Percentiles rank a stretch among this genome's conserved stretches.
phyloP scores from a whole-genome alignment of 73 alveolate species.

The Diophrys sp. region DNA sequence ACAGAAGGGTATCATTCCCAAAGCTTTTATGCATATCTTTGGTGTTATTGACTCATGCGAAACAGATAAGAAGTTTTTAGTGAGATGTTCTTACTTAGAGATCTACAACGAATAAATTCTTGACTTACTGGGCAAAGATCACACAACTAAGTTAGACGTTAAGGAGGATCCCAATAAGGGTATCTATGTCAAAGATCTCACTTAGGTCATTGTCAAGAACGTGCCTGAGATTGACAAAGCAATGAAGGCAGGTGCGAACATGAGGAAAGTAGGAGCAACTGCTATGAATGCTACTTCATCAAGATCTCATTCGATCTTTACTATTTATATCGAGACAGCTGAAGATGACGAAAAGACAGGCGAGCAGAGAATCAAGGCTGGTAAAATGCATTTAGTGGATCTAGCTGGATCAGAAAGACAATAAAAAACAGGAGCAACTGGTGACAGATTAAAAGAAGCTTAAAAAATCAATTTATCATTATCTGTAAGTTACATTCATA shows the following conservation, averaged over 20 bases:
- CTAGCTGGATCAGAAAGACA: slow-evolving; percentile 96
- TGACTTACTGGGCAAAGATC: slow-evolving; percentile 81
- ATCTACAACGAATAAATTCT: slow-evolving; percentile 62
- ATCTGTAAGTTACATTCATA: too few relatives aligned
- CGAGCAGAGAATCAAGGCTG: slow-evolving; percentile 82
- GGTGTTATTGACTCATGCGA: slow-evolving; percentile 78
- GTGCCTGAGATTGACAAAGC: slow-evolving; percentile 84
- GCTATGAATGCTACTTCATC: slow-evolving; percentile 89
- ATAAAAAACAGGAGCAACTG: too few relatives aligned
- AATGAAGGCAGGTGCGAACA: slow-evolving; percentile 62
- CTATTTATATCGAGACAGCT: slow-evolving; percentile 83
- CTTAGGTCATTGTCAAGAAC: slow-evolving; percentile 79
- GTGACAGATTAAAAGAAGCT: slow-evolving; percentile 88
- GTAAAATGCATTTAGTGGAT: slow-evolving; percentile 91
- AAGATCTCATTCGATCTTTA: slow-evolving; percentile 90
- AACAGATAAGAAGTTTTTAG: slow-evolving; percentile 63
- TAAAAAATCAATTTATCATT: slow-evolving; percentile 83
- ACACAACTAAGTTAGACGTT: slow-evolving; percentile 68
- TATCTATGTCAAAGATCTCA: slow-evolving; percentile 77
- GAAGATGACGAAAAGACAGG: slow-evolving; percentile 75
- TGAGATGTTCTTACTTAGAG: slow-evolving; percentile 76
- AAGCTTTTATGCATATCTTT: slow-evolving; percentile 73
- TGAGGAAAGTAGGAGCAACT: slow-evolving; percentile 86
- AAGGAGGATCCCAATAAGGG: slow-evolving; percentile 91
- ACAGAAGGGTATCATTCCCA: slow-evolving; percentile 73